Evolutionary conservation across 495 filamentous ascomycete genomes (phyloP), one percentile per base, ranked within the genome.

Genomic region (Aspergillus diversus): DNA sequence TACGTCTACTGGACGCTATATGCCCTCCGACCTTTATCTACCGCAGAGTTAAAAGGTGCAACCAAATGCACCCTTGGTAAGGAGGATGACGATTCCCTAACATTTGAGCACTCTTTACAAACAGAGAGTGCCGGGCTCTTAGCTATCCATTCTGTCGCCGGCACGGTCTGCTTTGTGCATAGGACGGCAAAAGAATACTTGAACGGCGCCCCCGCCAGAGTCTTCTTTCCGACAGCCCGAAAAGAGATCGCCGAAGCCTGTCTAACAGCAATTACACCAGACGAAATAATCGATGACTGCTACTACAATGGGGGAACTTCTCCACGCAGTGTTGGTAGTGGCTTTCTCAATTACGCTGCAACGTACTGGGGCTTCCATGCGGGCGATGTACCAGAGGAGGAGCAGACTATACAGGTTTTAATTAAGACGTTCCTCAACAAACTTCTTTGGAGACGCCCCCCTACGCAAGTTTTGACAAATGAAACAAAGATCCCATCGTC

Each of bases 231-330:
- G 0, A 52, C 60, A 8, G 75, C 75, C 4, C 57, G 72, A 16
- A 71, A 67, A n/a, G 42, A 76, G 0, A 77, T 77, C 12, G 72
- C 75, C 1, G 70, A 77, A 5, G 34, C 49, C 4, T 77, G 75
- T 34, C 59, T 77, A 6, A 62, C 69, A 0, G 46, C 57, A 0
- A 73, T 77, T 9, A 71, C 59, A 1, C 33, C 66, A 0, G 75
- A 77, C 56, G 75, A 77, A 16, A 68, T 75, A 7, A 63, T 77
- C 0, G 75, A 75, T 56, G 73, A 76, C 2, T 77, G 75, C 34
- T 77, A 77, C 31, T 42, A 51, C 1, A 73, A 66, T 9, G 17
- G 61, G 13, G 57, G 31, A 17, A 47, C 16, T 11, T 27, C 60
- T 0, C 59, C 65, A 21, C 68, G 67, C 2, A 65, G 4, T 7